Evolutionary conservation across 2,329 filamentous ascomycete genomes (phyloP), one percentile per base, ranked within the genome.

Genomic region (Pestalotiopsis fici): DNA sequence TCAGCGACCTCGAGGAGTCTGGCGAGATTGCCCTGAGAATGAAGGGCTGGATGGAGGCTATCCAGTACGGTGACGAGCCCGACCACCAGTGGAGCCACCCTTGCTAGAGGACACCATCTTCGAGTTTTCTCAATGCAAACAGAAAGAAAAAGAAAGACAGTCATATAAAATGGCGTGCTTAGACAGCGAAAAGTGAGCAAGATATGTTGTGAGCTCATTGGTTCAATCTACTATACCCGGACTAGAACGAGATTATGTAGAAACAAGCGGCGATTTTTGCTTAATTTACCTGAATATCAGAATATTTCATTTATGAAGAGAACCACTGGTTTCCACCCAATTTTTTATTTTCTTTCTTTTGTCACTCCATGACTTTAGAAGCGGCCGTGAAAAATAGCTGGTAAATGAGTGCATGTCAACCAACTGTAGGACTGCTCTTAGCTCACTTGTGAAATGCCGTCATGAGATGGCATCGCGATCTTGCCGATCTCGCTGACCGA

Each of bases 41-140:
- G 91, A 97, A 97, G 89, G 88, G 91, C 75, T 99, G 96, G 96
- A 98, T 99, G 70, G 95, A 97, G 84, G 91, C 84, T 31, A 95
- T 97, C 73, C 95, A 98, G 83, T 98, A 98, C 78, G 96, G 96
- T 70, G 95, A 98, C 71, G 92, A 95, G 81, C 57, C 57, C 15
- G 88, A 93, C 78, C 94, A 98, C 79, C 87, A 91, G 72, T 99
- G 96, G 96, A 98, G 95, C 86, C 91, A 90, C 74, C 73, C 83
- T 66, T 81, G 82, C 75, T 76, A 73, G 65, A 50, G 43, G n/a
- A 9, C 15, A 35, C 7, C 18, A 6, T n/a, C n/a, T 50, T n/a
- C n/a, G n/a, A n/a, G n/a, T n/a, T 21, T 21, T 50, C 15, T 7
- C 15, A 65, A 21, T 9, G 21, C 64, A 21, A 15, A 39, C 50